These are phyloP conservation scores for Mucor mucedo DNA, from an alignment of 371 early-diverging fungal species.

Conservation along the genomic window DNA sequence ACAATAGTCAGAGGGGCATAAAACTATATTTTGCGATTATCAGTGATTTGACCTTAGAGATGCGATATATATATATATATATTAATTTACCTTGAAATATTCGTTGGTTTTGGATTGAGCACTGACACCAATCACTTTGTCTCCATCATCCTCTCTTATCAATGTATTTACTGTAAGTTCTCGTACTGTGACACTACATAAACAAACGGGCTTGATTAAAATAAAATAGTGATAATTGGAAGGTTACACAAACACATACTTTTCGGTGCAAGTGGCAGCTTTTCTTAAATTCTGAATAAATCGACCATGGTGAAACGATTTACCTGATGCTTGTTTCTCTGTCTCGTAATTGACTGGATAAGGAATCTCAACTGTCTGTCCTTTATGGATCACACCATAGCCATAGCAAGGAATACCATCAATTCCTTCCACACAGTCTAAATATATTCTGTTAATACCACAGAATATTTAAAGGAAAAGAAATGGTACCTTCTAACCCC, in stretches of 20 bases:
- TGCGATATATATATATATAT: not conserved
- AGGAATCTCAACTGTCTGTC: constrained; percentile 63
- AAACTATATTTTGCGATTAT: constrained; percentile 16
- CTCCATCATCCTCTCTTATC: constrained; percentile 54
- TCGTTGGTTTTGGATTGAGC: constrained; percentile 34
- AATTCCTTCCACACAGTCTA: constrained; percentile 80
- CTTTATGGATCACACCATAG: constrained; percentile 76
- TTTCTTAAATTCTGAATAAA: constrained; percentile 86
- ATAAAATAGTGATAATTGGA: not conserved
- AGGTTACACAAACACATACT: constrained; percentile 41
- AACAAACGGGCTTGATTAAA: not conserved
- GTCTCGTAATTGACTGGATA: constrained; percentile 59
- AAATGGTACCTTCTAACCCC: constrained; percentile 62
- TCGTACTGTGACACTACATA: constrained; percentile 67
- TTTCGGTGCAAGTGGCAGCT: constrained; percentile 64
- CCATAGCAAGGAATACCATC: constrained; percentile 88
- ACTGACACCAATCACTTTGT: constrained; percentile 61
- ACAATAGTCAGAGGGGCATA: constrained; percentile 84
- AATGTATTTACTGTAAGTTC: constrained; percentile 77
- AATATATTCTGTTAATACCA: not conserved
- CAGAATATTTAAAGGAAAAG: not conserved
- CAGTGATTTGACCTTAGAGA: too few species aligned
- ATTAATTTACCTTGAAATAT: constrained; percentile 24
- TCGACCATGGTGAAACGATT: constrained; percentile 93
- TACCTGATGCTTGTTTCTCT: constrained; percentile 61